Conservation (phyloP, 192 early-diverging fungal species). For the Coemansia sp. region DNA sequence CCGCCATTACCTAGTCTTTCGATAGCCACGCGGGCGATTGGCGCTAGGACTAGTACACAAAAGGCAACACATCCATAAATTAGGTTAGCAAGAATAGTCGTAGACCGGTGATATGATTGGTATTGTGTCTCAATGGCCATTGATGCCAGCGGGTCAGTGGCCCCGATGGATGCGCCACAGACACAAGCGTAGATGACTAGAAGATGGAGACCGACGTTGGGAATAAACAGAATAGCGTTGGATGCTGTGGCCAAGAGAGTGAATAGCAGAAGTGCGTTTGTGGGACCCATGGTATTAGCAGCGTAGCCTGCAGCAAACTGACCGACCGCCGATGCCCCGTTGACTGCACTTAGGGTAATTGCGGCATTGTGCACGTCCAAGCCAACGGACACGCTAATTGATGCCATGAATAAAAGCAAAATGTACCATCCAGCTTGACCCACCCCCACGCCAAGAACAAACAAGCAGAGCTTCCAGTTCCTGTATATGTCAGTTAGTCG, state of each 20-base stretch:
- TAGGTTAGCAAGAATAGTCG: constrained; percentile 19
- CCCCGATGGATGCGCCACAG: constrained; percentile 47
- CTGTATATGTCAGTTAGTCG: constrained; percentile 4
- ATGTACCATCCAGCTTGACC: constrained; percentile 53
- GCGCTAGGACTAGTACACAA: constrained; percentile 29
- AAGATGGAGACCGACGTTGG: constrained; percentile 24
- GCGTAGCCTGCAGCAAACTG: constrained; percentile 50
- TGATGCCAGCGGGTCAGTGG: constrained; percentile 42
- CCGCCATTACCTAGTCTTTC: constrained; percentile 17
- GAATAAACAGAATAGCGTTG: constrained; percentile 40
- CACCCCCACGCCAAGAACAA: constrained; percentile 35
- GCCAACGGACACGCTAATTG: constrained; percentile 45
- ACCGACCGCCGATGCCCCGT: constrained; percentile 48
- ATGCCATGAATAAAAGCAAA: constrained; percentile 41
- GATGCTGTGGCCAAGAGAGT: constrained; percentile 31
- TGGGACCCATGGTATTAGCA: constrained; percentile 36
- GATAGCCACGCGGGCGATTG: constrained; percentile 31
- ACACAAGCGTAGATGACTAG: constrained; percentile 43
- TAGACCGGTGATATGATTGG: constrained; percentile 22
- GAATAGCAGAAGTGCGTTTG: constrained; percentile 39
- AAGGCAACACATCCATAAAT: constrained; percentile 43
- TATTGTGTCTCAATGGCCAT: constrained; percentile 46
- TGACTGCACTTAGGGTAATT: constrained; percentile 39
- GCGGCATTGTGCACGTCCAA: constrained; percentile 52
- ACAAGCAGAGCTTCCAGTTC: constrained; percentile 46